Evolutionary conservation across 1,284 basidiomycete genomes (phyloP), one percentile per base, ranked within the genome.

Genomic region (Pseudomicrostroma phylloplanum): DNA sequence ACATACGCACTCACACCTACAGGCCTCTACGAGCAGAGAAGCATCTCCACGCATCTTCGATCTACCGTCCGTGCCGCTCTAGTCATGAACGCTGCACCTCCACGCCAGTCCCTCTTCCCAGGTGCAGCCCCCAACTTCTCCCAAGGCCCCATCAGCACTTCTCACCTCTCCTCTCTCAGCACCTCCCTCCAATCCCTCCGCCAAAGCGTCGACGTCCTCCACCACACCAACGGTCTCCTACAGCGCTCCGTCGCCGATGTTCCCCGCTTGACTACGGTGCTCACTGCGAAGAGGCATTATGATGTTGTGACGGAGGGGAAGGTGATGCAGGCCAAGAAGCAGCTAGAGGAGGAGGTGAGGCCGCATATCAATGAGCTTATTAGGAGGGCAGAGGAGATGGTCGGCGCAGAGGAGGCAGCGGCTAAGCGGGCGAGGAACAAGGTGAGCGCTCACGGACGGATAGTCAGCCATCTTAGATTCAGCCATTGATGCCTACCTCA

Each of bases 391-490:
- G 51, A 54, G 21, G 17, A 54, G 25, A 25, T 15, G 26, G 51
- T 54, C 4, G 51, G 15, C 2, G 13, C 13, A 15, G 51, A 54
- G 21, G 51, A 54, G 51, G 25, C 25, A 25, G 51, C 15, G 19
- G 51, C 51, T 6, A 17, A 25, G 15, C n/a, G 51, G 21, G 51
- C 51, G 2, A 54, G 51, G 51, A 54, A 54, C 51, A 54, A 54
- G 51, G 51, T 54, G 25, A 23, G 51, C 7, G 7, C 13, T 54
- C 7, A 6, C 4, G 23, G 51, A 54, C 2, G 51, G 7, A 8
- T 23, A 23, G 8, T 8, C 25, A 13, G 9, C 8, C 8, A 8
- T 23, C 13, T 19, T 8, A 19, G 48, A 23, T 54, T 2, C 26
- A 21, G 7, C 6, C 51, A 15, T 19, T 23, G 26, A 15, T 54